Base-by-base conservation (phyloP, 805 yeast genomes). In the Yarrowia porcina region DNA sequence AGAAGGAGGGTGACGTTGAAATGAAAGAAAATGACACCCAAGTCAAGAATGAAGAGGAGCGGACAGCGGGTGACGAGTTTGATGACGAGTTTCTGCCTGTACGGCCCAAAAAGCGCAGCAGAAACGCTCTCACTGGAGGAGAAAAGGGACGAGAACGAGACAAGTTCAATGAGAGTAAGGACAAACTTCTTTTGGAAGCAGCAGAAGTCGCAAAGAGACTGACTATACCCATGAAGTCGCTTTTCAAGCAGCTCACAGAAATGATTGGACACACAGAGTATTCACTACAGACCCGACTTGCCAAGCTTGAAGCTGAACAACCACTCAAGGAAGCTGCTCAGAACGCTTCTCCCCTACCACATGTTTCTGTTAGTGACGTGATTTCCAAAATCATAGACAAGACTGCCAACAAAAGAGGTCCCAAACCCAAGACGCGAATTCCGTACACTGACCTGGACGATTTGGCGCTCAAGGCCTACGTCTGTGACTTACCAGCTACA, bases 401-500 rank as follows among this genome's bases (percentile, higher is more conserved):
- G 23, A 15, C 11, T 1, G 15, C 13, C 12, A 12, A 12, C 9
- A 30, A 1, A 17, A 7, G 2, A 4, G 15, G 15, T 1, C 57
- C 32, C 32, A 23, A n/a, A 20, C 2, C 8, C 2, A 20, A 35
- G 7, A 5, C 3, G 1, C 32, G 59, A 13, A 52, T 52, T 17
- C 59, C 59, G 8, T 52, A n/a, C 25, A 25, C 59, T 2, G 33
- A 52, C 4, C 32, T 52, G 4, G 59, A 52, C 15, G 59, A 52
- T 13, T 8, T 52, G 33, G 15, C 59, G 1, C n/a, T 52, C 33
- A 52, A 52, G 33, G 38, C 44, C 15, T 52, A 25, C 25, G 59
- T 52, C 15, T 30, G 44, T 6, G 42, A 25, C 11, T 5, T 52
- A 7, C 17, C 13, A 11, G 44, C 44, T 9, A 10, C 17, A 8